Evolutionary conservation across 2,329 filamentous ascomycete species (phyloP).

Genomic region (Colletotrichum tofieldiae): DNA sequence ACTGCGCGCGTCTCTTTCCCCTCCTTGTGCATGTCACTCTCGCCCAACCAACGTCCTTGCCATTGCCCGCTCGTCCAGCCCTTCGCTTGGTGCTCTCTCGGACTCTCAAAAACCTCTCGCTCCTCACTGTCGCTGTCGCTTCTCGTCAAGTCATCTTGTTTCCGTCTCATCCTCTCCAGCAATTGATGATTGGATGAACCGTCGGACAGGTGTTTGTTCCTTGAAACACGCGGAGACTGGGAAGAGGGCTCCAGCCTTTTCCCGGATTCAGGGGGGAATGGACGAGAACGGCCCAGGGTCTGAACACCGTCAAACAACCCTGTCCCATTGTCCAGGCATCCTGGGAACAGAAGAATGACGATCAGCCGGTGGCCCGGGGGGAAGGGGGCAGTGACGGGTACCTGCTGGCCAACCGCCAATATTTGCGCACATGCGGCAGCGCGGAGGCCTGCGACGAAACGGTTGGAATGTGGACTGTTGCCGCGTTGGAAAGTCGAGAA

Average conservation of each 20-base stretch:
- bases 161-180: conserved; percentile 1
- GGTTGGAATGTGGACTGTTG: conserved; percentile 17
- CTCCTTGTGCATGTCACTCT: background rate
- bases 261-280: background rate
- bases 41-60: conserved; percentile 19
- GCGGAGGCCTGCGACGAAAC: conserved; percentile 29
- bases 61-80: conserved; percentile 3
- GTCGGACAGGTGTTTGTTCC: conserved; percentile 23
- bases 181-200: conserved; percentile 23
- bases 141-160: conserved; percentile 25
- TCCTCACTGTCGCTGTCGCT: conserved; percentile 11
- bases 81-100: conserved; percentile 27
- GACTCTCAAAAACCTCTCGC: conserved; percentile 17
- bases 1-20: conserved; percentile 8
- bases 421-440: conserved; percentile 6
- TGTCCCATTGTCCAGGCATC: conserved; percentile 25
- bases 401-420: conserved; percentile 17
- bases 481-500: conserved; percentile 11
- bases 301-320: conserved; percentile 32
- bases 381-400: conserved; percentile 6
- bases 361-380: conserved; percentile 33
- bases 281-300: conserved; percentile 19
- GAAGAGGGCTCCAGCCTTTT: conserved; percentile 30
- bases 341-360: conserved; percentile 33
- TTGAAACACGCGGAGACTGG: conserved; percentile 40